Percentiles rank a stretch among this genome's conserved stretches.
Evolutionary conservation across 805 yeast species (phyloP).

Genomic region (Candida sithepensis): DNA sequence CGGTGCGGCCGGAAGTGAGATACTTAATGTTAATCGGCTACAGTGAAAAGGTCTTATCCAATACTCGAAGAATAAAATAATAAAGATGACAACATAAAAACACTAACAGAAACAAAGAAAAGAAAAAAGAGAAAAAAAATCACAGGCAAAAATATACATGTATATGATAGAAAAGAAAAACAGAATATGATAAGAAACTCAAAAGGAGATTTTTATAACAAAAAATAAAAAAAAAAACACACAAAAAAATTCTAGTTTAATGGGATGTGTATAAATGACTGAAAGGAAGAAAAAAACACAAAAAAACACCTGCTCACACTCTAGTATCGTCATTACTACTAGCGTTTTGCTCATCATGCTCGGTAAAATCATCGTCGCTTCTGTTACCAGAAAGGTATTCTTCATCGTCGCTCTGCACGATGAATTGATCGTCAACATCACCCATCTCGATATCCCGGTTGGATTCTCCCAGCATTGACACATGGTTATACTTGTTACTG

Average conservation of each 20-base stretch:
- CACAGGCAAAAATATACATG: too few species aligned
- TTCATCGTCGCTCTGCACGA: conserved; percentile 50
- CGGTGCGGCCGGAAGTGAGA: too few species aligned
- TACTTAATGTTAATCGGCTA: too few species aligned
- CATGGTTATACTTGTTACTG: conserved; percentile 31
- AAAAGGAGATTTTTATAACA: too few species aligned
- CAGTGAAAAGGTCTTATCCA: too few species aligned
- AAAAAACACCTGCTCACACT: not conserved
- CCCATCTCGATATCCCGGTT: conserved; percentile 40
- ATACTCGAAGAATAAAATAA: too few species aligned
- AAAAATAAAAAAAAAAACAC: not conserved
- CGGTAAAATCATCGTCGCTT: conserved; percentile 1
- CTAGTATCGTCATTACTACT: not conserved
- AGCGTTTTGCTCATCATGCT: not conserved
- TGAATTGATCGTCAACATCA: conserved; percentile 39
- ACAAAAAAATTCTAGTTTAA: not conserved
- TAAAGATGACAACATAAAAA: too few species aligned
- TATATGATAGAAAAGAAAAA: not conserved
- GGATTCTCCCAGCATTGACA: conserved; percentile 11
- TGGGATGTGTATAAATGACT: too few species aligned
- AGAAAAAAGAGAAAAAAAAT: too few species aligned
- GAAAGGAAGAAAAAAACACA: too few species aligned
- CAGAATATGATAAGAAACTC: too few species aligned
- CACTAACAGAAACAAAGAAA: too few species aligned
- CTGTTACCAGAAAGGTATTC: conserved; percentile 8